phyloP scores from a whole-genome alignment of 176 grass and related monocot species.

The Calamus simplicifolius region DNA sequence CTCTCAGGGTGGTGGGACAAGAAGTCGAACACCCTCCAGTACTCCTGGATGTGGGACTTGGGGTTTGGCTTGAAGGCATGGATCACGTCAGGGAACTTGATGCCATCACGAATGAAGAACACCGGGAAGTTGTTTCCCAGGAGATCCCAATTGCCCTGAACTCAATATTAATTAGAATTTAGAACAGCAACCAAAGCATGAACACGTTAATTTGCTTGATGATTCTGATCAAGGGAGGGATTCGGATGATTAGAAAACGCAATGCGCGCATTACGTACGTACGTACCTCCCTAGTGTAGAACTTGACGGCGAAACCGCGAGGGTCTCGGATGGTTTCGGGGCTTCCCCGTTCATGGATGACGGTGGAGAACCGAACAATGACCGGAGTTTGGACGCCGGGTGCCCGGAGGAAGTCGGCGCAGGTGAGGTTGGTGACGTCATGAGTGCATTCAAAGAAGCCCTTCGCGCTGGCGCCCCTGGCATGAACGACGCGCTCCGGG shows the following conservation, averaged over 20 bases:
- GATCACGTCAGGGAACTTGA: conserved; percentile 90
- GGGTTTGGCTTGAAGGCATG: conserved; percentile 96
- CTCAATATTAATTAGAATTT: too few species aligned
- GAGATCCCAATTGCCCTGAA: conserved; percentile 76
- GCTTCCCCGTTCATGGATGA: conserved; percentile 80
- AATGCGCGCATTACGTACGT: too few species aligned
- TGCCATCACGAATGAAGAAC: conserved; percentile 93
- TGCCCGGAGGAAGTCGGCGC: conserved; percentile 74
- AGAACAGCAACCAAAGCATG: neutral
- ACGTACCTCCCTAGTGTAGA: conserved; percentile 81
- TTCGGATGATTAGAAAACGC: too few species aligned
- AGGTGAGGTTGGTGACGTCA: conserved; percentile 52
- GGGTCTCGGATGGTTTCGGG: conserved; percentile 92
- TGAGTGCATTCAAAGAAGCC: conserved; percentile 91
- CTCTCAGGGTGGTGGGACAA: conserved; percentile 70
- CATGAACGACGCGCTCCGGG: conserved; percentile 85
- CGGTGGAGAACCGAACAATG: conserved; percentile 88
- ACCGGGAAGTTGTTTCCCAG: conserved; percentile 95
- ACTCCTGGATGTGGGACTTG: conserved; percentile 66
- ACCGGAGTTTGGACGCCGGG: conserved; percentile 47
- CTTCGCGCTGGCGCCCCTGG: conserved; percentile 70
- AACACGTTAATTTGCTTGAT: neutral
- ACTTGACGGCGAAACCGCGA: conserved; percentile 91
- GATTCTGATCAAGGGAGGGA: too few species aligned
- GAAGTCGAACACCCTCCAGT: conserved; percentile 84